Base-by-base conservation (phyloP, 352 stramenopile genomes). In the Phytophthora megakarya region DNA sequence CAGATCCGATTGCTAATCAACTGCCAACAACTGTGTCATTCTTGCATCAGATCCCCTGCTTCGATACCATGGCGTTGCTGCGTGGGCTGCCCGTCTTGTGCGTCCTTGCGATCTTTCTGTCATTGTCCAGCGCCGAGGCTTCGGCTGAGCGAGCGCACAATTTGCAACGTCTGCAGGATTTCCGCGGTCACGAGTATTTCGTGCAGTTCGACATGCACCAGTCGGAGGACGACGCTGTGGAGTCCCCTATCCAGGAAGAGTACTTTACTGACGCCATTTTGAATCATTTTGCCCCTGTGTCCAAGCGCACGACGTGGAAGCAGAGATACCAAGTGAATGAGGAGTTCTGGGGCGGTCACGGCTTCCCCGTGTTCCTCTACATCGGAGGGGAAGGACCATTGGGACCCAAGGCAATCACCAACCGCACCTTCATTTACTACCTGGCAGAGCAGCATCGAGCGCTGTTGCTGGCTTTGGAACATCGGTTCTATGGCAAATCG, bases 401-500 rank as follows among this genome's bases (percentile, higher is more conserved):
- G 3, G 75, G 78, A 5, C 61, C 81, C 15, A 78, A 80, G 13
- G 72, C 76, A 11, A 73, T 93, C 28, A 89, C 79, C 21, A 86
- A 92, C 61, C 75, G 70, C 55, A 89, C 77, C n/a, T 93, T 88
- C 67, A 87, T 92, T 58, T 76, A 93, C 72, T 81, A 65, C 43
- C 67, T 95, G 53, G 89, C 89, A 2, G 65, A 93, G 65, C 69
- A 95, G 39, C 78, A 94, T 60, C 69, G 75, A 38, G 88, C 86
- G 21, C 54, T 95, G 33, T 62, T 97, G 25, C 84, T 97, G 63
- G 93, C 93, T 1, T 65, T 99, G 9, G 96, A 98, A 73, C 96
- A 98, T 78, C 87, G 96, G 7, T 98, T 97, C 80, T 99, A 98
- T 70, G 96, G 96, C 51, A 86, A 93, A 49, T 97, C 88, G 47